phyloP scores from a whole-genome alignment of 2,329 filamentous ascomycete genomes.

The Xylaria sp. region DNA sequence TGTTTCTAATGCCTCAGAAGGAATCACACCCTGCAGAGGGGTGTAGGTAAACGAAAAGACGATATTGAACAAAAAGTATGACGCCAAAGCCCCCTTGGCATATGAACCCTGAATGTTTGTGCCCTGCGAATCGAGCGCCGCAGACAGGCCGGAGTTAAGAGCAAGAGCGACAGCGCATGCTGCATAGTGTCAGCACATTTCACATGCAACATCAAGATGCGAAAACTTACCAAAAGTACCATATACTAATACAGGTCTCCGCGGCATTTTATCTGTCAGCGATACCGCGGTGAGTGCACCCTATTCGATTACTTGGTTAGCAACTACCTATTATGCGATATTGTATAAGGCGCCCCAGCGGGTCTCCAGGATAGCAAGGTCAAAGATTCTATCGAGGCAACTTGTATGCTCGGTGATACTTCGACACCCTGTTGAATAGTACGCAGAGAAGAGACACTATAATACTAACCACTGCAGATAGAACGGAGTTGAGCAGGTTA shows the following conservation, averaged over 20 bases:
- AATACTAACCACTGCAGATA: slow-evolving; percentile 53
- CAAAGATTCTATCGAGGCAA: not conserved
- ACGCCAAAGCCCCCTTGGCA: slow-evolving; percentile 57
- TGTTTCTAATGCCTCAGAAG: slow-evolving; percentile 60
- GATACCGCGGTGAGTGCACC: slow-evolving; percentile 58
- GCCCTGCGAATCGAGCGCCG: slow-evolving; percentile 49
- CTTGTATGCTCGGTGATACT: not conserved
- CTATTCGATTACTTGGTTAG: not conserved
- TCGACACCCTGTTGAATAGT: not conserved
- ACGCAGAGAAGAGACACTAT: not conserved
- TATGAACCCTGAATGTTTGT: slow-evolving; percentile 52
- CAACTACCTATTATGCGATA: not conserved
- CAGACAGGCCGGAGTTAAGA: slow-evolving; percentile 59
- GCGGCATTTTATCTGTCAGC: slow-evolving; percentile 59
- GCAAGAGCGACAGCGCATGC: slow-evolving; percentile 56
- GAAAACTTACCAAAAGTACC: slow-evolving; percentile 54
- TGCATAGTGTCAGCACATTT: slow-evolving; percentile 35
- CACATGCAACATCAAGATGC: slow-evolving; percentile 6
- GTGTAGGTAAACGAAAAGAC: slow-evolving; percentile 63
- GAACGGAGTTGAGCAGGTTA: slow-evolving; percentile 59
- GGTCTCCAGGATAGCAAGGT: not conserved
- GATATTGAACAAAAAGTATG: slow-evolving; percentile 62
- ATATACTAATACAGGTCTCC: slow-evolving; percentile 58
- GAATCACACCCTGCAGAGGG: slow-evolving; percentile 60
- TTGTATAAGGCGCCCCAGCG: not conserved